A percentile compares a stretch with the other conserved stretches of the same genome.
Evolutionary conservation across 2,329 filamentous ascomycete species (phyloP).

Genomic region (Trichoderma koningiopsis): DNA sequence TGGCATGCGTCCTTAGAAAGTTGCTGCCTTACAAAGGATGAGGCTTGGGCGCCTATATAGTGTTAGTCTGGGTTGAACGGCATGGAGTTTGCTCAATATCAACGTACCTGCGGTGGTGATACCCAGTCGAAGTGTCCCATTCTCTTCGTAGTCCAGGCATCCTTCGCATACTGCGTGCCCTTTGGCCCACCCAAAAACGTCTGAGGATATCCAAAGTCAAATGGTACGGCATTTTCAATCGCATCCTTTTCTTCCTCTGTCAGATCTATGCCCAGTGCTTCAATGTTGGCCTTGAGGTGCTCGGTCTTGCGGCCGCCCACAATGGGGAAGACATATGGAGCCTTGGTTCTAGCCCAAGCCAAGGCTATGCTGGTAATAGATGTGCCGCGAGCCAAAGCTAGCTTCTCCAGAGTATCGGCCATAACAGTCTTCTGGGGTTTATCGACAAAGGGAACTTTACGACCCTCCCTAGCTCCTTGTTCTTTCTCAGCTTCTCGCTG

Average conservation of each 20-base stretch:
- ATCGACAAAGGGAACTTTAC: slow-evolving; percentile 21
- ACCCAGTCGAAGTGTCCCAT: slow-evolving; percentile 23
- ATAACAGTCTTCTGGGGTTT: slow-evolving; percentile 30
- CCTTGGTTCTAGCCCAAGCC: slow-evolving; percentile 63
- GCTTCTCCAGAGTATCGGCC: slow-evolving; percentile 24
- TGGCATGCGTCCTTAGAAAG: not conserved
- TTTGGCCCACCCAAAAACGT: slow-evolving; percentile 14
- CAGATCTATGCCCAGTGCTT: slow-evolving; percentile 56
- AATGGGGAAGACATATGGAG: slow-evolving; percentile 63
- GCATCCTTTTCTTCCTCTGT: slow-evolving; percentile 55
- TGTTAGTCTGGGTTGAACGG: not conserved
- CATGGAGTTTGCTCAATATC: too few species aligned
- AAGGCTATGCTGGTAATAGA: slow-evolving; percentile 45
- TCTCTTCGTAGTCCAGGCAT: slow-evolving; percentile 20
- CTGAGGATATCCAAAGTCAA: slow-evolving; percentile 53
- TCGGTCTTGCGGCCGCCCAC: slow-evolving; percentile 62
- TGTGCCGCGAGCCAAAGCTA: slow-evolving; percentile 23
- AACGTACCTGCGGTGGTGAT: slow-evolving; percentile 15
- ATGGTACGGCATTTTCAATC: slow-evolving; percentile 55
- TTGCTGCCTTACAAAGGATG: not conserved
- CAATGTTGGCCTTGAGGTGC: slow-evolving; percentile 63
- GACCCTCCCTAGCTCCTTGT: not conserved
- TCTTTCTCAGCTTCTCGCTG: slow-evolving; percentile 14
- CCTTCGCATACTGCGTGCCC: not conserved
- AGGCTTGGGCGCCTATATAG: slow-evolving; percentile 5